A percentile compares a stretch with the other conserved stretches of the same genome.
These are phyloP conservation scores for Dysphania ambrosioides DNA, from an alignment of 148 eudicot genomes.

Conservation along the genomic window DNA sequence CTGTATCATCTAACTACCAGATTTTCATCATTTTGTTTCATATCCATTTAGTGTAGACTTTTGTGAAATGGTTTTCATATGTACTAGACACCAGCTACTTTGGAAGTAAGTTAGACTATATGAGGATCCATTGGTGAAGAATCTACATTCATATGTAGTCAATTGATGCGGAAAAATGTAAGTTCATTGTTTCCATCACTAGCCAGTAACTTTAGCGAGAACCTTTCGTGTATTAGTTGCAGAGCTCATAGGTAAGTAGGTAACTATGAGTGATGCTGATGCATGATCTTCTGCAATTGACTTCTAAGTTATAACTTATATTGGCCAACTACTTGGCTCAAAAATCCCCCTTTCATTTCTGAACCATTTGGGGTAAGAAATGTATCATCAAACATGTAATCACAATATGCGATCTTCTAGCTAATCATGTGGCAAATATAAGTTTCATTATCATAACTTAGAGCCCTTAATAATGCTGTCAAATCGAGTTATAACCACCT, in stretches of 20 bases:
- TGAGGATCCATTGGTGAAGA: no score
- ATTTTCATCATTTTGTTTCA: background rate
- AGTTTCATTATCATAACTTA: background rate
- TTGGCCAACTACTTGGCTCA: background rate
- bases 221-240: no score
- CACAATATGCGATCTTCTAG: background rate
- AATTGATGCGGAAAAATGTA: no score
- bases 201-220: background rate
- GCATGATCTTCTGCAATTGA: no score
- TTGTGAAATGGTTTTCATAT: background rate
- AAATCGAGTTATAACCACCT: constrained; percentile 16
- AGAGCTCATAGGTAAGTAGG: no score
- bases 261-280: no score
- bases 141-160: background rate
- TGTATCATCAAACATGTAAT: background rate
- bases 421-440: background rate
- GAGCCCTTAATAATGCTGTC: background rate
- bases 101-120: no score
- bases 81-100: no score
- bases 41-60: background rate
- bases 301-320: no score
- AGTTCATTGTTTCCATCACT: no score
- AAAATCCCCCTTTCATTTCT: background rate
- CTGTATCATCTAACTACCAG: no score
- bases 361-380: background rate